Evolutionary conservation across 192 early-diverging fungal genomes (phyloP), one percentile per base, ranked within the genome.

Genomic region (Oehlia diaphana): DNA sequence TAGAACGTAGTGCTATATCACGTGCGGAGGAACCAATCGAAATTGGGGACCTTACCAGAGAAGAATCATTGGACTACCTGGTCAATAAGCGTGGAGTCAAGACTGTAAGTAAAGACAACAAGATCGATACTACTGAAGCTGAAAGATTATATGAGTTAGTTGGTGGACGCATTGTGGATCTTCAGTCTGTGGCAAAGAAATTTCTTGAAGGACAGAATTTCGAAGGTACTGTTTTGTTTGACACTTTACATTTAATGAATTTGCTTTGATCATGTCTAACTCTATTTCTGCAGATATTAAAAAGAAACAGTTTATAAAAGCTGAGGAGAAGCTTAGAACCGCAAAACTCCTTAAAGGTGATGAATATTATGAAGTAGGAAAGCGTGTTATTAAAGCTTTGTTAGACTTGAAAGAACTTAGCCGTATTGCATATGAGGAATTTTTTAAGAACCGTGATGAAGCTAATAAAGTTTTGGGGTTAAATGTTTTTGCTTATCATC

Each of bases 401-500:
- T 8, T 71, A 10, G 21, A 37, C 0, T 71, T 37, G 0, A 35
- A 71, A 44, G 69, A 71, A 31, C 33, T 71, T 71, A 9, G 9
- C 21, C 21, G 2, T 35, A 12, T 21, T 14, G 69, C 9, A 37
- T 71, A 23, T 23, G 7, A 26, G n/a, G 6, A 63, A 63, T 63
- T 21, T 26, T 63, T 26, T 19, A 63, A 63, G 14, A 9, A 44
- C 19, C 21, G 4, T 21, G 42, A 35, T 0, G 9, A n/a, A 21
- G 69, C 19, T 4, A 2, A 71, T 63, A 19, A 71, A 44, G 10
- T 71, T 5, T 71, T 71, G n/a, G 13, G 16, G 9, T 12, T 10
- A 4, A 71, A 37, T 21, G 2, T 71, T 21, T 71, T 71, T 16
- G 1, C 69, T 31, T 71, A 71, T 71, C 69, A 71, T 37, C 69